Evolutionary conservation across 768 basidiomycete genomes (phyloP), one percentile per base, ranked within the genome.

Genomic region (Agaricus subrufescens): DNA sequence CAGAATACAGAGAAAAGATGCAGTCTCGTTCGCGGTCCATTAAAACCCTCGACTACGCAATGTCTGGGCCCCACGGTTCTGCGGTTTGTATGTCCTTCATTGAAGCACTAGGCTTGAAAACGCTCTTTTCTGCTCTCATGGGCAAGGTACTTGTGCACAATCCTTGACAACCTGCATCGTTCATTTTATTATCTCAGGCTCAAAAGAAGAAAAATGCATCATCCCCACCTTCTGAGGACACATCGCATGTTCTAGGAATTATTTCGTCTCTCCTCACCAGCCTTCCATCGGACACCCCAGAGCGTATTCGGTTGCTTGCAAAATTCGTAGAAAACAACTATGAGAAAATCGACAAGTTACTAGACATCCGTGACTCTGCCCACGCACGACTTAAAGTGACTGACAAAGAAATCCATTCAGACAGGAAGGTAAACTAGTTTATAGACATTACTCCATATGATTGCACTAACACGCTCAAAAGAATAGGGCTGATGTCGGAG

Each of bases 251-350:
- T 25, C 79, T 99, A 29, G 89, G 94, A 46, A 89, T 96, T 56
- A 80, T 91, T 30, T 87, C 89, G 1, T 97, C 96, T 0, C 77
- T 98, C 26, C 83, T 94, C 61, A 88, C 89, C 7, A 94, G 91
- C 62, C 83, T 98, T 8, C 79, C 87, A 4, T 94, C 94, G 1
- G 94, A 95, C 54, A 90, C 94, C 5, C 78, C 84, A 0, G 76
- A 81, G 29, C 85, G 92, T 15, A 83, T 90, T 52, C 85, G 97
- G 11, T 73, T 98, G 15, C 73, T 99, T 14, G 77, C 92, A 5
- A 99, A 99, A 71, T 99, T 98, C 62, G 93, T 97, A 12, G 96
- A 98, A 69, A 79, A 73, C 27, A 83, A 88, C 51, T 99, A 97
- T 65, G 94, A 95, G 67, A 98, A 99, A 68, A 84, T 91, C 7